These are phyloP conservation scores for Phytopythium aichiense DNA, from an alignment of 352 stramenopile species.

Conservation along the genomic window DNA sequence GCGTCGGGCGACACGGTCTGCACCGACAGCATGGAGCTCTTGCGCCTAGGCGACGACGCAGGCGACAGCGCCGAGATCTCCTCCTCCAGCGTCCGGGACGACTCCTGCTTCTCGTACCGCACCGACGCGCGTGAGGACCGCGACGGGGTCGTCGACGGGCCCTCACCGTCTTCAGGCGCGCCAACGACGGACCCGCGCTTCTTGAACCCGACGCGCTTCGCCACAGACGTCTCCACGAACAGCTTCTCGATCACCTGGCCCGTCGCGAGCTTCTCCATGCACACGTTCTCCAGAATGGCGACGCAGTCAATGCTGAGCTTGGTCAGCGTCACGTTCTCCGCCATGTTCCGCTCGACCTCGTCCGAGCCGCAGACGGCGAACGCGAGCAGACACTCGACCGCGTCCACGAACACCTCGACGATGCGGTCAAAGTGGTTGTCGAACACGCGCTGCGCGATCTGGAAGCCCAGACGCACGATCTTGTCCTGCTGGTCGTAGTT, in stretches of 20 bases:
- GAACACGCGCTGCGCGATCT: slow-evolving; percentile 87
- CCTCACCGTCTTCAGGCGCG: slow-evolving; percentile 2
- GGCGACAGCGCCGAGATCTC: slow-evolving; percentile 51
- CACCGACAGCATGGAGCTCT: slow-evolving; percentile 24
- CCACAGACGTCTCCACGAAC: slow-evolving; percentile 26
- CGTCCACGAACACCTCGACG: slow-evolving; percentile 76
- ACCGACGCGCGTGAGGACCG: slow-evolving; percentile 21
- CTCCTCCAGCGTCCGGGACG: slow-evolving; percentile 47
- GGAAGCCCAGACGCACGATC: slow-evolving; percentile 79
- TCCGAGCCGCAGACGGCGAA: slow-evolving; percentile 77
- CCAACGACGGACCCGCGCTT: slow-evolving; percentile 22
- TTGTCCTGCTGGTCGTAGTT: slow-evolving; percentile 54
- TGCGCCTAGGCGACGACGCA: slow-evolving; percentile 23
- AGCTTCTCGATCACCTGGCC: slow-evolving; percentile 74
- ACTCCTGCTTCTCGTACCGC: slow-evolving; percentile 69
- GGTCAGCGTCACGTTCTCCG: slow-evolving; percentile 52
- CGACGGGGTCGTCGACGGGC: not conserved
- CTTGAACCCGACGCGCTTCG: slow-evolving; percentile 56
- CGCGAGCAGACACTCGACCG: slow-evolving; percentile 72
- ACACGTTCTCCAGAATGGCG: slow-evolving; percentile 54
- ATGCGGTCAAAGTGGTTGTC: slow-evolving; percentile 70
- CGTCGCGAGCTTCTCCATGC: slow-evolving; percentile 66
- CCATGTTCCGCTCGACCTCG: slow-evolving; percentile 45
- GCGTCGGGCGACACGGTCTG: slow-evolving; percentile 9
- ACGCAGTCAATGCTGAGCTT: slow-evolving; percentile 74